A percentile compares a stretch with the other conserved stretches of the same genome.
Conservation (phyloP, 2,329 filamentous ascomycete species). For the Colletotrichum tropicale region DNA sequence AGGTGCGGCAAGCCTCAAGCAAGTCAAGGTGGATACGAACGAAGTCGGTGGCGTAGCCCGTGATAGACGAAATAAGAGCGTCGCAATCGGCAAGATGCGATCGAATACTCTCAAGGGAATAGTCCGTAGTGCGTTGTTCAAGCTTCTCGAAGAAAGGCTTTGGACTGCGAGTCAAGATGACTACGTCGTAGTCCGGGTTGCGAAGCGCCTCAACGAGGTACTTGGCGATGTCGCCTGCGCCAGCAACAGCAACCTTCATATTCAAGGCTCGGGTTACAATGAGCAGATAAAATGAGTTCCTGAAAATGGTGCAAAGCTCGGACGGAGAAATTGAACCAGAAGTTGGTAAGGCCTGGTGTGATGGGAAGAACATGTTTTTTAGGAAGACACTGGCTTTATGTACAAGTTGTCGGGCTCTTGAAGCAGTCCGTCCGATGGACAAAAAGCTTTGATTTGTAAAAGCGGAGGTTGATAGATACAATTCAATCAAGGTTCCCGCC, state of each 20-base stretch:
- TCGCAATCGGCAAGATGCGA: neutral
- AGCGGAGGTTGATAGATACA: neutral
- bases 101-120: neutral
- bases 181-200: neutral
- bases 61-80: neutral
- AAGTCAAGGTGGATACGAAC: neutral
- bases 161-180: neutral
- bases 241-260: neutral
- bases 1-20: neutral
- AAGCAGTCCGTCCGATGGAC: neutral
- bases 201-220: neutral
- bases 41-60: neutral
- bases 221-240: neutral
- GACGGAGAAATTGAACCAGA: neutral
- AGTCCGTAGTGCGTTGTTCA: neutral
- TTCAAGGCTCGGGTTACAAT: fast-evolving
- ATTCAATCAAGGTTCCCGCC: neutral
- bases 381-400: neutral
- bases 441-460: neutral
- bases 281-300: fast-evolving
- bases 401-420: neutral
- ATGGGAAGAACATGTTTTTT: neutral
- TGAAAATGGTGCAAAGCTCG: fast-evolving
- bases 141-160: neutral
- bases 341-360: neutral